Evolutionary conservation across 1,284 basidiomycete genomes (phyloP).

Genomic region (Sanghuangporus weigelae): DNA sequence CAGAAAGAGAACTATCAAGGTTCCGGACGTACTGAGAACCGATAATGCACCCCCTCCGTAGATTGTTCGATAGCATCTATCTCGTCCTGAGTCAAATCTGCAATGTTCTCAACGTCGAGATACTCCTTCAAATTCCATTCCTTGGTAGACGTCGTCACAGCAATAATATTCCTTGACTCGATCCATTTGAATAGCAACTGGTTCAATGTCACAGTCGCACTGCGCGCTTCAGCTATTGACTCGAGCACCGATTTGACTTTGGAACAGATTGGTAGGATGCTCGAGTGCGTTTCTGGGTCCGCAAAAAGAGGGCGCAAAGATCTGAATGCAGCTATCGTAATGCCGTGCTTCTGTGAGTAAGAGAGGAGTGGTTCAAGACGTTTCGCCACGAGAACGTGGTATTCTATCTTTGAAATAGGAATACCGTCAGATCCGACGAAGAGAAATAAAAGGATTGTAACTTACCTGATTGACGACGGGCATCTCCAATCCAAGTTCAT

Average conservation of each 20-base stretch:
- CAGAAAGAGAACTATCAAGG: too few species aligned
- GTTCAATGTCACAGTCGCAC: conserved; percentile 41
- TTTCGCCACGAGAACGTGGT: background rate
- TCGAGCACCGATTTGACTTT: conserved; percentile 40
- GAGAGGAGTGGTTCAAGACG: background rate
- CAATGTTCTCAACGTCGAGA: conserved; percentile 46
- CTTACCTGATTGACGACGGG: conserved; percentile 47
- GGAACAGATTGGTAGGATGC: background rate
- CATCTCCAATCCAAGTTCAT: conserved; percentile 31
- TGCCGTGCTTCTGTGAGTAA: conserved; percentile 39
- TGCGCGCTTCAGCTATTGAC: conserved; percentile 38
- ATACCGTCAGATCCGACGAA: too few species aligned
- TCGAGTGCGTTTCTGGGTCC: conserved; percentile 20
- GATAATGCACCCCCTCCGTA: conserved; percentile 57
- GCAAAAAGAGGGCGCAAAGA: conserved; percentile 56
- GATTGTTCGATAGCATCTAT: conserved; percentile 57
- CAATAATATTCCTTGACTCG: conserved; percentile 47
- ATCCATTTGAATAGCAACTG: conserved; percentile 62
- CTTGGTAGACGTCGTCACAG: conserved; percentile 78
- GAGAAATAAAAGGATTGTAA: background rate
- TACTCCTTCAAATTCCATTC: conserved; percentile 62
- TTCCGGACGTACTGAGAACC: conserved; percentile 35
- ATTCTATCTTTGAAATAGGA: too few species aligned
- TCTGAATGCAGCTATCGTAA: conserved; percentile 64
- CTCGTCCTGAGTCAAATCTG: conserved; percentile 57